Conservation (phyloP, 768 basidiomycete genomes). For the Dacryopinax primogenitus region DNA sequence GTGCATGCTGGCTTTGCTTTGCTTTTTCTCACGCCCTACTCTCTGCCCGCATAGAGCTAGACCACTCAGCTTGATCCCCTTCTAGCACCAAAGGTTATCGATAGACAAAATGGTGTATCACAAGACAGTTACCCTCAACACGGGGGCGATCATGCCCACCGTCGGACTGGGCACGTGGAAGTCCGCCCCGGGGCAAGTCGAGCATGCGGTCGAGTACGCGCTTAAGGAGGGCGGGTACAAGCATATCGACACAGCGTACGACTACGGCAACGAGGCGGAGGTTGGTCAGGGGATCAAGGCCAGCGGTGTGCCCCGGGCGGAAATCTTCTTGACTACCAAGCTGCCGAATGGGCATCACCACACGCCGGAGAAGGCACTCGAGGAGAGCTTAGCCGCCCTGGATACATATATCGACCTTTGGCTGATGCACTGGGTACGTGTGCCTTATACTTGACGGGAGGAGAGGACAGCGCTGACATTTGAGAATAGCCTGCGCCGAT, state of each 20-base stretch:
- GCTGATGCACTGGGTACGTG: slow-evolving; percentile 25
- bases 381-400: slow-evolving; percentile 53
- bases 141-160: slow-evolving; percentile 3
- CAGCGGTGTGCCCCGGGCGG: slow-evolving; percentile 55
- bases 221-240: slow-evolving; percentile 55
- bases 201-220: slow-evolving; percentile 60
- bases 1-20: not conserved
- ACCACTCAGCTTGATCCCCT: not conserved
- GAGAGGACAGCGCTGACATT: not conserved
- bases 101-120: slow-evolving; percentile 3
- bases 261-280: slow-evolving; percentile 52
- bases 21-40: not conserved
- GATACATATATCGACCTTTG: slow-evolving; percentile 73
- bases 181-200: slow-evolving; percentile 54
- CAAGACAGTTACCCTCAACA: slow-evolving; percentile 7
- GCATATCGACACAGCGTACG: slow-evolving; percentile 58
- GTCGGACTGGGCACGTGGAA: slow-evolving; percentile 54
- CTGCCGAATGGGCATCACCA: slow-evolving; percentile 52
- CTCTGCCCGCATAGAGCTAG: not conserved
- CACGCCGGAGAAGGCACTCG: slow-evolving; percentile 47
- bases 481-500: slow-evolving; percentile 53
- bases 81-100: too few species aligned
- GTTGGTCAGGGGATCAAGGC: slow-evolving; percentile 70
- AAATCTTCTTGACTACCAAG: slow-evolving; percentile 62
- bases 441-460: not conserved